These are phyloP conservation scores for Boletus sp. DNA, from an alignment of 768 basidiomycete species.

Conservation along the genomic window DNA sequence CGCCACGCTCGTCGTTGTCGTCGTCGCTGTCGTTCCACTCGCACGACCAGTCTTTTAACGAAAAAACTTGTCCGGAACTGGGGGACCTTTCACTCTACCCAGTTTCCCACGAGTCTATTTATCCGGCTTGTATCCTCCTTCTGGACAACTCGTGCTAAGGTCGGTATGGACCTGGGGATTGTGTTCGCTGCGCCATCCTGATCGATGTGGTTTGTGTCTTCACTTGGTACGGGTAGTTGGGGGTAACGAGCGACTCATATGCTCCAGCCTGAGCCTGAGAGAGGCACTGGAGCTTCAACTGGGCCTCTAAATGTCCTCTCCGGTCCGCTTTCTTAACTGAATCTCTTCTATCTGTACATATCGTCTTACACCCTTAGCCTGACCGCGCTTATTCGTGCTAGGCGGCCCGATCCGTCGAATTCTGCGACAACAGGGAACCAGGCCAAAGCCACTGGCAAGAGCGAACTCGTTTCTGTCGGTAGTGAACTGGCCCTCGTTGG, in stretches of 20 bases:
- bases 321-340: too few species aligned
- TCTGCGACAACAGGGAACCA: neutral
- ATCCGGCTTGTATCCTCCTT: neutral
- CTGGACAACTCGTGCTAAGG: too few species aligned
- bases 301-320: too few species aligned
- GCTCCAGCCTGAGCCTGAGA: too few species aligned
- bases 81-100: too few species aligned
- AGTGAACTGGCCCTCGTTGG: neutral
- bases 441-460: neutral
- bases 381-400: neutral
- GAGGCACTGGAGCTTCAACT: too few species aligned
- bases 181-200: too few species aligned
- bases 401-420: neutral
- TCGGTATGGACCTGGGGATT: too few species aligned
- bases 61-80: conserved; percentile 5
- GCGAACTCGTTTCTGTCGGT: neutral
- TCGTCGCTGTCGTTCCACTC: conserved; percentile 13
- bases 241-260: too few species aligned
- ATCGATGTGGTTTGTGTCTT: too few species aligned
- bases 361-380: neutral
- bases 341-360: too few species aligned
- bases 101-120: neutral
- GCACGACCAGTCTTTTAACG: conserved; percentile 11
- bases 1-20: conserved; percentile 1
- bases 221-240: too few species aligned